Conservation (phyloP, 2,329 filamentous ascomycete species). For the Microascus cirrosus region DNA sequence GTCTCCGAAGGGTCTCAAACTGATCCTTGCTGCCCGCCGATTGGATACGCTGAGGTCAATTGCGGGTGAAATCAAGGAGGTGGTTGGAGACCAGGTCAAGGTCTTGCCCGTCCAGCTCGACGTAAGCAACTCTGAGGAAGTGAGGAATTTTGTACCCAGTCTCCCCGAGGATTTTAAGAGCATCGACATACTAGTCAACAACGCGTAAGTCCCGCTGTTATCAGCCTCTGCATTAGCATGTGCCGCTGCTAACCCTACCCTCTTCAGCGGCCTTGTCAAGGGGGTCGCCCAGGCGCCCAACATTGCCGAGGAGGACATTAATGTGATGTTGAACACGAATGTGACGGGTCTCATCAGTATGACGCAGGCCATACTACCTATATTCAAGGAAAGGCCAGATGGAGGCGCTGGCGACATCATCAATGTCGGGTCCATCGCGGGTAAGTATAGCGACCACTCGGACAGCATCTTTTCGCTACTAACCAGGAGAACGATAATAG, state of each 20-base stretch:
- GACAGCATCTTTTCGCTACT: neutral
- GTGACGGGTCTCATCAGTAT: conserved; percentile 92
- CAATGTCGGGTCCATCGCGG: conserved; percentile 84
- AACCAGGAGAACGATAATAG: neutral
- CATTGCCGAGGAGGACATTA: conserved; percentile 75
- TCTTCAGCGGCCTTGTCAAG: conserved; percentile 68
- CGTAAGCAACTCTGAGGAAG: conserved; percentile 67
- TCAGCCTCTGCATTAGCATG: neutral
- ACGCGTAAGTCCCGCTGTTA: conserved; percentile 50
- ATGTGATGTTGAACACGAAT: conserved; percentile 84
- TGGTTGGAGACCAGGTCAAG: conserved; percentile 70
- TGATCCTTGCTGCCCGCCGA: conserved; percentile 79
- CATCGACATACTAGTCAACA: conserved; percentile 87
- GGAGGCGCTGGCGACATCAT: conserved; percentile 86
- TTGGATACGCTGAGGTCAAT: conserved; percentile 67
- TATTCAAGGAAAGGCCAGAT: conserved; percentile 66
- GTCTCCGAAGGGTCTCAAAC: conserved; percentile 63
- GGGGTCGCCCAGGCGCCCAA: conserved; percentile 77
- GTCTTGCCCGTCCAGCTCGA: conserved; percentile 78
- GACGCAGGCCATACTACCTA: conserved; percentile 80
- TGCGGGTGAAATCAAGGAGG: conserved; percentile 61
- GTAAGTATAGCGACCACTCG: neutral
- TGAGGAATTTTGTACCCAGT: conserved; percentile 58
- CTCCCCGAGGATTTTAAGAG: conserved; percentile 75
- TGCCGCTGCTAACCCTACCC: neutral